phyloP scores from a whole-genome alignment of 768 basidiomycete species.

The Daedaleopsis nitida region DNA sequence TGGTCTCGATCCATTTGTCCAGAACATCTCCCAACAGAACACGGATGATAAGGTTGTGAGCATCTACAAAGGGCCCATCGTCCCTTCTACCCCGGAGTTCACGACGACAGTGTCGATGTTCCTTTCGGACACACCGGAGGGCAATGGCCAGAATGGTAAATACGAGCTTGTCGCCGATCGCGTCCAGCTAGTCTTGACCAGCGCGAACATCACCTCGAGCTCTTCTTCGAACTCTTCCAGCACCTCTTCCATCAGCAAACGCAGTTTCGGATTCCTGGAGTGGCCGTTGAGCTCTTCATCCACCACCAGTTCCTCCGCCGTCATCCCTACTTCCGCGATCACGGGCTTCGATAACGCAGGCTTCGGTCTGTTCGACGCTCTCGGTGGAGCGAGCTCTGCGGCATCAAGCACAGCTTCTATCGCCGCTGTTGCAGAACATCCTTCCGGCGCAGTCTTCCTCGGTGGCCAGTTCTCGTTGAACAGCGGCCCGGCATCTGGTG shows the following conservation, averaged over 20 bases:
- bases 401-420: constrained; percentile 41
- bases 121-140: constrained; percentile 65
- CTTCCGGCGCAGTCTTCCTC: constrained; percentile 67
- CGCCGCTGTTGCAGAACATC: constrained; percentile 61
- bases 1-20: constrained; percentile 62
- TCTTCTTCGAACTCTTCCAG: no score
- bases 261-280: constrained; percentile 86
- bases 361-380: constrained; percentile 57
- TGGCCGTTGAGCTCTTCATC: constrained; percentile 60
- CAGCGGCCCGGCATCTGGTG: constrained; percentile 54
- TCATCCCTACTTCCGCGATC: constrained; percentile 67
- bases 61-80: constrained; percentile 83
- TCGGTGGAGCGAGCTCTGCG: constrained; percentile 50
- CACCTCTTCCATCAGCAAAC: constrained; percentile 34
- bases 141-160: constrained; percentile 62
- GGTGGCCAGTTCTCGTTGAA: constrained; percentile 76
- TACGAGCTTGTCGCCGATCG: constrained; percentile 86
- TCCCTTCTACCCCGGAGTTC: constrained; percentile 73
- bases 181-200: constrained; percentile 77
- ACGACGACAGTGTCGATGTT: constrained; percentile 75
- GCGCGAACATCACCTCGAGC: constrained; percentile 47
- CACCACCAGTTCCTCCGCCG: constrained; percentile 58
- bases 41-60: constrained; percentile 56
- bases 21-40: constrained; percentile 75
- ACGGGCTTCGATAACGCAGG: constrained; percentile 69